phyloP scores from a whole-genome alignment of 805 yeast species.

The Jamesozyma jinghongensis region DNA sequence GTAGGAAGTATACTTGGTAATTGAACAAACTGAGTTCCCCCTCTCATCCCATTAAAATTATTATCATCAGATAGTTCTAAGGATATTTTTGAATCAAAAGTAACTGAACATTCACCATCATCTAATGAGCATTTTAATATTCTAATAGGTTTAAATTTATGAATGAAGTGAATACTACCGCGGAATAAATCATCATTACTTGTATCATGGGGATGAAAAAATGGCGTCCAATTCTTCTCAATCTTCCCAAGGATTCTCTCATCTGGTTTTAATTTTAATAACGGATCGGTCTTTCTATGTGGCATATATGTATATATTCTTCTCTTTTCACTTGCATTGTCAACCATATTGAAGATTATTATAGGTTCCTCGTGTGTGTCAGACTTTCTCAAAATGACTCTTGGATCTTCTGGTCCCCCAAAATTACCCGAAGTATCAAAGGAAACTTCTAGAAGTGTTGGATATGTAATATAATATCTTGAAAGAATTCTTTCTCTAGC shows the following conservation, averaged over 20 bases:
- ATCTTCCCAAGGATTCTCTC: conserved; percentile 4
- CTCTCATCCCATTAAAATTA: conserved; percentile 13
- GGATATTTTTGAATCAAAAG: conserved; percentile 11
- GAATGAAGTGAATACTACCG: conserved; percentile 15
- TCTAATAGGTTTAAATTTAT: conserved; percentile 14
- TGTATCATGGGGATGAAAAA: conserved; percentile 3
- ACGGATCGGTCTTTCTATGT: conserved; percentile 11
- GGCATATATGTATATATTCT: conserved; percentile 11
- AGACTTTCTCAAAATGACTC: conserved; percentile 4
- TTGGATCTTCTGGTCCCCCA: conserved; percentile 10
- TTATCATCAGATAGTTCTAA: conserved; percentile 7
- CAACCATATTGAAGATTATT: conserved; percentile 11
- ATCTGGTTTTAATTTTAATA: conserved; percentile 5
- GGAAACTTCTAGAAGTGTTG: conserved; percentile 5
- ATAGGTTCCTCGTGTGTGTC: conserved; percentile 11
- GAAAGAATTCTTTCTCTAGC: conserved; percentile 4
- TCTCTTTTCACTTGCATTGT: conserved; percentile 4
- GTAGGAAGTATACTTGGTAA: conserved; percentile 12
- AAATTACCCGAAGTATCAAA: not conserved
- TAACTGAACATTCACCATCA: conserved; percentile 13
- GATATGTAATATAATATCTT: conserved; percentile 7
- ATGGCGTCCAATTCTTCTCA: conserved; percentile 16
- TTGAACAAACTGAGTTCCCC: conserved; percentile 17
- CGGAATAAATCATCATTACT: conserved; percentile 7
- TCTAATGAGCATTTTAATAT: conserved; percentile 16